Conservation (phyloP, 768 basidiomycete genomes). For the Tylopilus vinaceipallidus region DNA sequence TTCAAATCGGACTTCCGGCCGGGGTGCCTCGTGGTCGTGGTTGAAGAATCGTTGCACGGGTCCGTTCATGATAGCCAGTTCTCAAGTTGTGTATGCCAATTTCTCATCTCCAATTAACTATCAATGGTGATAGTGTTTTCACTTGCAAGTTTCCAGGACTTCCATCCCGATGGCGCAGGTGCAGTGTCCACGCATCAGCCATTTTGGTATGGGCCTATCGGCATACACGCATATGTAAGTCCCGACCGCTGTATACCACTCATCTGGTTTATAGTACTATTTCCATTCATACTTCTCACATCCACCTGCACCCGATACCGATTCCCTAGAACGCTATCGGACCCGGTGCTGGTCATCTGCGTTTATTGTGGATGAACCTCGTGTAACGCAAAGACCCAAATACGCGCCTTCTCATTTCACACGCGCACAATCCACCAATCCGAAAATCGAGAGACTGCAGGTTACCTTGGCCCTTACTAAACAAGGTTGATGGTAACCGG, state of each 20-base stretch:
- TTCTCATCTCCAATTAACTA: constrained; percentile 15
- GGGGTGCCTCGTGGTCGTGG: background rate
- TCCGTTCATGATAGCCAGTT: constrained; percentile 1
- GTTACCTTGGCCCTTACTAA: background rate
- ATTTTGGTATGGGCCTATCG: constrained; percentile 13
- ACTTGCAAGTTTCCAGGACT: constrained; percentile 13
- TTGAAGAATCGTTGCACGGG: background rate
- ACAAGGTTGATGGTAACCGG: constrained; percentile 8
- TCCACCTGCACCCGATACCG: background rate
- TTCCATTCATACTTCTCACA: constrained; percentile 10
- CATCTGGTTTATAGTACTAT: constrained; percentile 5
- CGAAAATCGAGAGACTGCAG: background rate
- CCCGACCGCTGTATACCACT: background rate
- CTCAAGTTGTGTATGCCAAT: constrained; percentile 8
- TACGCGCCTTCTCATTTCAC: background rate
- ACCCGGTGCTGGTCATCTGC: background rate
- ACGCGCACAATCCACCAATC: background rate
- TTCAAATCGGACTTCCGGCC: background rate
- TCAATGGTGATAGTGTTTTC: background rate
- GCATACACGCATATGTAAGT: constrained; percentile 17
- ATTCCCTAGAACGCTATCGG: constrained; percentile 7
- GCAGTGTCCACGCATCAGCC: background rate
- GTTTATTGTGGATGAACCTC: background rate
- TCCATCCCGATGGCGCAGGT: background rate
- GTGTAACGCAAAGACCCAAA: background rate